Percentiles rank a stretch among this genome's conserved stretches.
These are phyloP conservation scores for Podaxis sp. DNA, from an alignment of 768 basidiomycete species.

Conservation along the genomic window DNA sequence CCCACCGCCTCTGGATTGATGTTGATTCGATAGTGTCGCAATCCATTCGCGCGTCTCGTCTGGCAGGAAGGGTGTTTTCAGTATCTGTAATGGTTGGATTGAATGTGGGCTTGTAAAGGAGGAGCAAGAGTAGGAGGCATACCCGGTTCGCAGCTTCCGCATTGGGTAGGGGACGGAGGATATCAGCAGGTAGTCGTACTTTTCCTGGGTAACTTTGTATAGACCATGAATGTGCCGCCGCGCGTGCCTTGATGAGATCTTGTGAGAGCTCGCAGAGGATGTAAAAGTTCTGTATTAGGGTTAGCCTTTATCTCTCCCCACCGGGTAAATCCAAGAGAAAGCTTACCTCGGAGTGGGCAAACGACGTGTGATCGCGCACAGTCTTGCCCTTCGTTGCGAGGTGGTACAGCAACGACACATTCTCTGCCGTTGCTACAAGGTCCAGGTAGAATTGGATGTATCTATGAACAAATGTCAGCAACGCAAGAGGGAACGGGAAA, in stretches of 20 bases:
- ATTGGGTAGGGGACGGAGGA: constrained; percentile 70
- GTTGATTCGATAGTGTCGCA: constrained; percentile 41
- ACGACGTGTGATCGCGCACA: constrained; percentile 74
- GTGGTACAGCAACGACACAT: constrained; percentile 79
- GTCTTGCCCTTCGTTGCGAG: constrained; percentile 84
- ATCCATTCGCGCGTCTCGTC: constrained; percentile 61
- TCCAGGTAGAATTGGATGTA: constrained; percentile 90
- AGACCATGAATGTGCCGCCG: constrained; percentile 67
- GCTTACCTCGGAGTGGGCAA: constrained; percentile 67
- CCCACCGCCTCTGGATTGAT: constrained; percentile 36
- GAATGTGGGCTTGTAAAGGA: neutral
- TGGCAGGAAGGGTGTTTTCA: constrained; percentile 68
- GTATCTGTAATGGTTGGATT: constrained; percentile 42
- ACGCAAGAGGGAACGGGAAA: neutral
- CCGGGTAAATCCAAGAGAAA: neutral
- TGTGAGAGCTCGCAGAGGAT: constrained; percentile 86
- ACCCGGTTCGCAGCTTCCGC: constrained; percentile 69
- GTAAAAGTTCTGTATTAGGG: constrained; percentile 76
- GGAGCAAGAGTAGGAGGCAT: neutral
- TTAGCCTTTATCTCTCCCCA: neutral
- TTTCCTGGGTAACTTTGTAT: constrained; percentile 80
- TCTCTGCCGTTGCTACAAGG: constrained; percentile 74
- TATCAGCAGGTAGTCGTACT: constrained; percentile 77
- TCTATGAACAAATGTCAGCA: constrained; percentile 38
- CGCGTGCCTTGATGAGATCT: constrained; percentile 75